These are phyloP conservation scores for Eucalyptus camaldulensis DNA, from an alignment of 345 rosid species.

Conservation along the genomic window DNA sequence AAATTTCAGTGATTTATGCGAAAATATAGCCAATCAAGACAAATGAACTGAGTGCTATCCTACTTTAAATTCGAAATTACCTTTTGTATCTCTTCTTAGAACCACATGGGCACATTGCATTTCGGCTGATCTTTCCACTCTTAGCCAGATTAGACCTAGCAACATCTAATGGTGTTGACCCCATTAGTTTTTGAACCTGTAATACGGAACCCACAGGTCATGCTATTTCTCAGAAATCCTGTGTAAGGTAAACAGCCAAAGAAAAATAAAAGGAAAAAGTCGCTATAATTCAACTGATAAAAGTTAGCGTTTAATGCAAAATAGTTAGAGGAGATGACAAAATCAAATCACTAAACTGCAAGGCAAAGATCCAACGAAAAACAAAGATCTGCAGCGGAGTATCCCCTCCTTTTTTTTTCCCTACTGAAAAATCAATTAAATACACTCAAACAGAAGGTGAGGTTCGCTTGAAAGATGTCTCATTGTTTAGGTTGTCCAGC, in stretches of 20 bases:
- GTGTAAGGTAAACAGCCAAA: neutral
- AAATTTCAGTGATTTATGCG: neutral
- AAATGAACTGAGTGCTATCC: neutral
- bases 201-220: neutral
- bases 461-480: neutral
- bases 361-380: neutral
- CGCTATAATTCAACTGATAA: neutral
- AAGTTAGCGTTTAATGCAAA: neutral
- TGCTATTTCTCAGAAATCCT: neutral
- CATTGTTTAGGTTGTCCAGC: neutral
- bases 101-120: conserved; percentile 91
- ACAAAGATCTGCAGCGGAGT: neutral
- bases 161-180: conserved; percentile 71
- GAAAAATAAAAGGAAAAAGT: neutral
- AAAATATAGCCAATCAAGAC: neutral
- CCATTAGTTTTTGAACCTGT: conserved; percentile 87
- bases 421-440: neutral
- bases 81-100: conserved; percentile 93
- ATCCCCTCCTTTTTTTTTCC: neutral
- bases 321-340: neutral
- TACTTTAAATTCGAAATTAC: conserved; percentile 12
- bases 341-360: neutral
- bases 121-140: conserved; percentile 90
- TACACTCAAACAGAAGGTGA: neutral
- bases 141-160: conserved; percentile 83